Evolutionary conservation across 495 filamentous ascomycete genomes (phyloP).

Genomic region (Neurospora africana): DNA sequence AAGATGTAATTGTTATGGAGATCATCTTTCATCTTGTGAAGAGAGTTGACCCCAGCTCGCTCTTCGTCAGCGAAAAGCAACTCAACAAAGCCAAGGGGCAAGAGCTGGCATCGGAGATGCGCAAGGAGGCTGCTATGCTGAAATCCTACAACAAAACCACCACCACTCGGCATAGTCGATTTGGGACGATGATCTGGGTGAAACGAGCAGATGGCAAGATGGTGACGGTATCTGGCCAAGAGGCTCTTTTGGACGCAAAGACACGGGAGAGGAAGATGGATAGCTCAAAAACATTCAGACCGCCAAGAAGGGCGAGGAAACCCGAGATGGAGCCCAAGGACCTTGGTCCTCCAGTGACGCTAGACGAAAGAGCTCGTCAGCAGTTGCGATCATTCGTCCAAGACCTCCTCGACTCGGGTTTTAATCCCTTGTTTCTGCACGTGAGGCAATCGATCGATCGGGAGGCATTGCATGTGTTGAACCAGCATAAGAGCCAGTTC

Average conservation of each 20-base stretch:
- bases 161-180: constrained; percentile 83
- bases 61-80: constrained; percentile 74
- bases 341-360: constrained; percentile 58
- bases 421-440: constrained; percentile 86
- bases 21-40: constrained; percentile 86
- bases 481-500: constrained; percentile 66
- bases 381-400: constrained; percentile 76
- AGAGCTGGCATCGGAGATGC: constrained; percentile 63
- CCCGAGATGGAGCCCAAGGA: constrained; percentile 60
- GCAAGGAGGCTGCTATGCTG: constrained; percentile 70
- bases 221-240: constrained; percentile 80
- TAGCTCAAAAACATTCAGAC: constrained; percentile 78
- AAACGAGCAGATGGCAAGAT: constrained; percentile 74
- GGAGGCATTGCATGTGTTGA: constrained; percentile 72
- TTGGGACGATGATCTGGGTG: constrained; percentile 96
- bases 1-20: constrained; percentile 80
- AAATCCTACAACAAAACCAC: constrained; percentile 67
- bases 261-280: constrained; percentile 80
- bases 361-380: constrained; percentile 57
- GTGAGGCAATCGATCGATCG: constrained; percentile 83
- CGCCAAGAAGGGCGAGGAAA: constrained; percentile 52
- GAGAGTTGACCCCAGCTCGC: constrained; percentile 71
- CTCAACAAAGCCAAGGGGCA: constrained; percentile 53
- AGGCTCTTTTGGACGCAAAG: constrained; percentile 63
- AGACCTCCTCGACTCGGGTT: constrained; percentile 89